These are phyloP conservation scores for Leavenworthia alabamica DNA, from an alignment of 345 rosid species.

Conservation along the genomic window DNA sequence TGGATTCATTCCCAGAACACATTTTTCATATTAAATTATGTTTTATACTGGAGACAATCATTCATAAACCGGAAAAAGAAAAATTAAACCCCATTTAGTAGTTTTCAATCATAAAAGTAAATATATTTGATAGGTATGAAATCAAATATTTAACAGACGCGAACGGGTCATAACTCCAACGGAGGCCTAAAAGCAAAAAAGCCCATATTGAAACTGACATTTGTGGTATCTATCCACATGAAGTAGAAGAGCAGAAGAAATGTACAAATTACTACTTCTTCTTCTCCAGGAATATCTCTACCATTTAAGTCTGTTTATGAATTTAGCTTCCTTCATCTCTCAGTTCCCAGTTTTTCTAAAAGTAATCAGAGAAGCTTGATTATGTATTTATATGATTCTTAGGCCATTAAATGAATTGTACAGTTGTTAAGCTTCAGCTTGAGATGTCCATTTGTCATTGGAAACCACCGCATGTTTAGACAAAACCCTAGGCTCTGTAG, in stretches of 20 bases:
- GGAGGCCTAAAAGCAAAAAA: not conserved
- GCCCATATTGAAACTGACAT: not conserved
- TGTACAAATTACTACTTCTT: not conserved
- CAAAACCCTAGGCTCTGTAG: slow-evolving; percentile 10
- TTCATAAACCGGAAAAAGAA: not conserved
- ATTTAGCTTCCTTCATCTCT: not conserved
- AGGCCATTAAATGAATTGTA: not conserved
- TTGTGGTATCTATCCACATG: not conserved
- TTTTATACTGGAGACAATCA: not conserved
- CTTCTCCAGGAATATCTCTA: not conserved
- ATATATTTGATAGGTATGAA: too few relatives aligned
- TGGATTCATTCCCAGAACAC: too few relatives aligned
- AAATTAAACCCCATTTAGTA: not conserved
- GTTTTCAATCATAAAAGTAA: not conserved
- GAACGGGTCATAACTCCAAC: not conserved
- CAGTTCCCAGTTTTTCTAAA: not conserved
- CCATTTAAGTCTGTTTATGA: not conserved
- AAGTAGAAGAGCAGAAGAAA: not conserved
- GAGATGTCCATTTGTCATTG: slow-evolving; percentile 2
- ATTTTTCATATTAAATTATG: too few relatives aligned
- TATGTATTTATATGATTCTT: slow-evolving; percentile 3
- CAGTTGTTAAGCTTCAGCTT: slow-evolving; percentile 14
- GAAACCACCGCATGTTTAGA: not conserved
- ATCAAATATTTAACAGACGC: not conserved
- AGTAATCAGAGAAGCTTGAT: not conserved